Evolutionary conservation across 441 rosid genomes (phyloP).

Genomic region (Capsella rubella): DNA sequence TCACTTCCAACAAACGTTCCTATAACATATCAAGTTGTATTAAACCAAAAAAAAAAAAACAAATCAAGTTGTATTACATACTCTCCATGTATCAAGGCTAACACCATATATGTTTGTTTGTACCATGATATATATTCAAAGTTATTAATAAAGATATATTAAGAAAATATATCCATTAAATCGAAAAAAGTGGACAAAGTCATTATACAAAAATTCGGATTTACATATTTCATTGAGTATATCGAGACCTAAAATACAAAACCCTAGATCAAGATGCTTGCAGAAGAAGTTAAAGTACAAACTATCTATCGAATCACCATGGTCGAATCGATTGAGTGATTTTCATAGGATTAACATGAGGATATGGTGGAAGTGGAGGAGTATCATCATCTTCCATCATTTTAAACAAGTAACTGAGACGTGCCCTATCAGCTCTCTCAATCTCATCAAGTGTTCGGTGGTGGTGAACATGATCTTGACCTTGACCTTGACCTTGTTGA

Average conservation of each 20-base stretch:
- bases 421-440: conserved; percentile 26
- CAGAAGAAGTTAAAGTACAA: neutral
- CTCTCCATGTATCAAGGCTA: no score
- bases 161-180: neutral
- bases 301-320: neutral
- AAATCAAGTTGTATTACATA: no score
- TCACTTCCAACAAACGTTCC: no score
- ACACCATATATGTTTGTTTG: no score
- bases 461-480: neutral
- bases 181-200: neutral
- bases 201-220: neutral
- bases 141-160: no score
- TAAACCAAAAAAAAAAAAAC: no score
- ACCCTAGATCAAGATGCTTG: neutral
- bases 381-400: neutral
- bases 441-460: conserved; percentile 15
- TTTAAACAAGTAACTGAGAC: conserved; percentile 21
- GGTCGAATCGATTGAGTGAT: neutral
- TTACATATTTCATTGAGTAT: neutral
- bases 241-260: neutral
- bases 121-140: no score
- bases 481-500: conserved; percentile 5
- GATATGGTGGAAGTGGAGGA: no score
- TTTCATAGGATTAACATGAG: no score
- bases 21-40: no score